Evolutionary conservation across 1,284 basidiomycete species (phyloP).

Genomic region (Fomes fomentarius): DNA sequence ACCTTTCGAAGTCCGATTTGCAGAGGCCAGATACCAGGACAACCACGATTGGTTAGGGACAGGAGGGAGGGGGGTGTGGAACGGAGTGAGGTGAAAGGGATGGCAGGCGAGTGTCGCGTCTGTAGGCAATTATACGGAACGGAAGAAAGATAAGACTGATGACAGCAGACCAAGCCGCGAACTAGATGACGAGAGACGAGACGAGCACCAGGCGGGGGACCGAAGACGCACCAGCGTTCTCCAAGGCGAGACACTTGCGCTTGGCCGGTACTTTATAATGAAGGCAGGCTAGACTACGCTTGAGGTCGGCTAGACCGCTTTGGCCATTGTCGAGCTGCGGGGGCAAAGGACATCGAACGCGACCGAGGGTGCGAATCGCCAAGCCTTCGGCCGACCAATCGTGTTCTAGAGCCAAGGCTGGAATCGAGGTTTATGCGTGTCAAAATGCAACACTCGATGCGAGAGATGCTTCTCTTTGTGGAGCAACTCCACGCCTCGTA

Average conservation of each 20-base stretch:
- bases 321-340: background rate
- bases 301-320: slow-evolving; percentile 3
- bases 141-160: slow-evolving; percentile 5
- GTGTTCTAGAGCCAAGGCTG: slow-evolving; percentile 6
- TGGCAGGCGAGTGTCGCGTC: background rate
- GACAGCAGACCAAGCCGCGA: slow-evolving; percentile 13
- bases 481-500: background rate
- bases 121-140: slow-evolving; percentile 6
- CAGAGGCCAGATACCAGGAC: background rate
- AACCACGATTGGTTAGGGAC: background rate
- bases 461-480: background rate
- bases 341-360: background rate
- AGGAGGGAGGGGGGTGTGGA: background rate
- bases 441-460: background rate
- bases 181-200: slow-evolving; percentile 9
- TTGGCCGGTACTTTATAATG: slow-evolving; percentile 8
- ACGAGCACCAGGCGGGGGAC: slow-evolving; percentile 19
- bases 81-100: background rate
- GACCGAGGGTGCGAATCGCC: slow-evolving; percentile 5
- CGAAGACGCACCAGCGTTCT: slow-evolving; percentile 24
- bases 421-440: background rate
- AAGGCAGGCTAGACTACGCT: slow-evolving; percentile 5
- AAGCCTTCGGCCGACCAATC: slow-evolving; percentile 9
- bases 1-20: background rate
- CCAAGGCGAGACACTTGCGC: slow-evolving; percentile 7